Base-by-base conservation (phyloP, 345 rosid genomes). In the Dipteronia dyeriana region DNA sequence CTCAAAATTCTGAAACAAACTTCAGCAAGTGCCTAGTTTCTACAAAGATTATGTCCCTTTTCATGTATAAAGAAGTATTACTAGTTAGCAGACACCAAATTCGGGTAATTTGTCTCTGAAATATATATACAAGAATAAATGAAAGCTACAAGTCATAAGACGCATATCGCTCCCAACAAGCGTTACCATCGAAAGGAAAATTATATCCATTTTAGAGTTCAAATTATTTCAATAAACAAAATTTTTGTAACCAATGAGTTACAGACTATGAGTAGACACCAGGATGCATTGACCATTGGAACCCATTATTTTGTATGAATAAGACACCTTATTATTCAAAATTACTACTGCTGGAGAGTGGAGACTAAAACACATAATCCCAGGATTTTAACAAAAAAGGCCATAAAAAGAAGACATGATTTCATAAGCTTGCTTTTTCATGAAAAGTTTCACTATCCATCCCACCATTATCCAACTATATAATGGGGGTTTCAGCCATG, bases 291-390 rank as follows among this genome's bases (percentile, higher is more conserved):
- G 29, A 56, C 23, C 5, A 20, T 1, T 41, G 45, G 10, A 41
- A 41, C 8, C 45, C 8, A 41, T 41, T 41, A 41, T 29, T 64
- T 64, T 64, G 17, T 31, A 34, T 65, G n/a, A 31, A 31, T 16
- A 66, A 66, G 13, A 66, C 22, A 66, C 22, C 26, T 66, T 4
- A 66, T 38, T 38, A 2, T 67, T 3, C 53, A n/a, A 45, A 67
- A 39, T 20, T n/a, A n/a, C 39, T 67, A 67, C 34, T 39, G 45
- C 17, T 39, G 13, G 49, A 39, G 70, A 38, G 9, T 39, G 13
- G 49, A 39, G 70, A 38, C 57, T 47, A 70, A 13, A 70, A 13
- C 41, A 72, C 51, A 57, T 34, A n/a, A 57, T 59, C 49, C 31
- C 12, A 8, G 41, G 6, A 10, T 26, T 74, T n/a, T 74, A 26